phyloP scores from a whole-genome alignment of 2,329 filamentous ascomycete genomes.

The Monosporascus cannonballus region DNA sequence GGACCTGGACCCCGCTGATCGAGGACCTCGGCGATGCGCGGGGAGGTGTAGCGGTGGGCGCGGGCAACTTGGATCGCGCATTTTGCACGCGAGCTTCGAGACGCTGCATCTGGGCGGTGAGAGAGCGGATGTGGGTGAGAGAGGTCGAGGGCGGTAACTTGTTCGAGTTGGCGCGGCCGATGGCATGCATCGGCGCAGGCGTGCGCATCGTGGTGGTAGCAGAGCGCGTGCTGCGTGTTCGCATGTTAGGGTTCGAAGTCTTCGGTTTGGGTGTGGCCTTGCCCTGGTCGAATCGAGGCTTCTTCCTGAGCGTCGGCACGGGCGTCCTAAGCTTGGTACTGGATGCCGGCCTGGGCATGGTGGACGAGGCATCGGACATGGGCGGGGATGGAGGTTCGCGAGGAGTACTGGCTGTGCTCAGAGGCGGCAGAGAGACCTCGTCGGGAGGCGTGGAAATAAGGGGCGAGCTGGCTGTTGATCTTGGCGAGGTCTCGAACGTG shows the following conservation, averaged over 20 bases:
- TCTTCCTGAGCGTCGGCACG: constrained; percentile 30
- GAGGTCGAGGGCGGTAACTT: constrained; percentile 59
- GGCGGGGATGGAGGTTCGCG: constrained; percentile 89
- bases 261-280: constrained; percentile 50
- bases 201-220: constrained; percentile 41
- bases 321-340: constrained; percentile 34
- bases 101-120: constrained; percentile 96
- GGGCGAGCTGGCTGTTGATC: constrained; percentile 85
- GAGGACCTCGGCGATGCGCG: constrained; percentile 66
- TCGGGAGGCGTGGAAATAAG: constrained; percentile 80
- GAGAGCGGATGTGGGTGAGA: constrained; percentile 83
- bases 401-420: constrained; percentile 53
- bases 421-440: constrained; percentile 52
- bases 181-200: constrained; percentile 41
- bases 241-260: constrained; percentile 26
- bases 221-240: constrained; percentile 34
- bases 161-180: constrained; percentile 38
- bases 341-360: constrained; percentile 46
- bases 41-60: constrained; percentile 71
- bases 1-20: constrained; percentile 36
- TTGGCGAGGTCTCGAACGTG: constrained; percentile 70
- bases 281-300: constrained; percentile 46
- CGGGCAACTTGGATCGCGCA: constrained; percentile 84
- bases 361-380: constrained; percentile 76
- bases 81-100: constrained; percentile 90